Base-by-base conservation (phyloP, 371 early-diverging fungal species). In the Mortierella sp. region DNA sequence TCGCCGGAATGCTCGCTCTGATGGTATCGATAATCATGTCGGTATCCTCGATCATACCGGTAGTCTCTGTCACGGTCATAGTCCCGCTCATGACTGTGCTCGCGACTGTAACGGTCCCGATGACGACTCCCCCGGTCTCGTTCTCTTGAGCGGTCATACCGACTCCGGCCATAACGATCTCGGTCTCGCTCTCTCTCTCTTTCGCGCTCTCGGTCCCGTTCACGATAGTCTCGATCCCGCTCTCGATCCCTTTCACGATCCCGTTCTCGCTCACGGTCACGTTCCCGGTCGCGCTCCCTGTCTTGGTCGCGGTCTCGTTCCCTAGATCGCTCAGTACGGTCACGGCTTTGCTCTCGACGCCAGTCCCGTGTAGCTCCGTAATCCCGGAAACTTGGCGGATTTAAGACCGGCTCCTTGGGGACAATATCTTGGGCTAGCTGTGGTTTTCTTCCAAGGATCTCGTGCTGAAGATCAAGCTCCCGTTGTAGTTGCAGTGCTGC, bases 341-440 rank as follows among this genome's bases (percentile, higher is more conserved):
- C 79, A 25, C 79, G 72, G 66, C 79, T 77, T 21, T 68, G 72
- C 15, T 77, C 79, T 46, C 70, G 48, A 23, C 73, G 72, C 79
- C 73, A 77, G 60, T 77, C 79, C 23, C 79, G 64, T 0, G 79
- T 77, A 2, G 79, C 69, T 4, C 72, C 79, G 68, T 77, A 77
- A 55, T 77, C 79, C 12, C 79, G 63, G 43, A 72, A 69, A 2
- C 72, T 77, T 4, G 79, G 73, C 47, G 68, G 73, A 47, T 64
- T 69, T 37, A 37, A 37, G n/a, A 43, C 52, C 3, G 72, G 66
- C 26, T 77, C 79, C 69, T 72, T 77, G 37, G 73, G 57, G 11
- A 68, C 64, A 37, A 72, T 72, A 28, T 77, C 79, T 28, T 77
- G 77, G 7, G 72, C 77, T 19, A 77, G 63, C 19, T 77, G 77